Conservation (phyloP, 2,329 filamentous ascomycete genomes). For the Hymenoscyphus scutula region DNA sequence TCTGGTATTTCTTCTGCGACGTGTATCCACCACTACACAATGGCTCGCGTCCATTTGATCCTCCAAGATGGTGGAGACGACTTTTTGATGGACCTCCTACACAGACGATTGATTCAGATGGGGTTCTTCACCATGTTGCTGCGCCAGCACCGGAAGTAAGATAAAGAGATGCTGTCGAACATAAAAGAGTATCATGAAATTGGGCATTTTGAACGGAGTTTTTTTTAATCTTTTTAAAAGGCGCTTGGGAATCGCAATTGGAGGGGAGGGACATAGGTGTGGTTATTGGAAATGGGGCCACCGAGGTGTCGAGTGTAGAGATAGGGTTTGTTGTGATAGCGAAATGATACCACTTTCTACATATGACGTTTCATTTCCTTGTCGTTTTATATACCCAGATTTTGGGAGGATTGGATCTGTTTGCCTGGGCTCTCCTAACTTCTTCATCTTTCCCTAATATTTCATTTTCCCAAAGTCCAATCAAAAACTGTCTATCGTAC, state of each 20-base stretch:
- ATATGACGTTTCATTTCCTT: neutral
- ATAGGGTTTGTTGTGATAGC: conserved; percentile 1
- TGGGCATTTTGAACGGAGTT: conserved; percentile 20
- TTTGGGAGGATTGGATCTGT: no score
- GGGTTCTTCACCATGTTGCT: conserved; percentile 58
- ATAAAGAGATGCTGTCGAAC: conserved; percentile 19
- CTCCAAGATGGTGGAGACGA: conserved; percentile 84
- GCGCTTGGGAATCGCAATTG: neutral
- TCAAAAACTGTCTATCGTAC: no score
- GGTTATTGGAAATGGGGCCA: conserved; percentile 5
- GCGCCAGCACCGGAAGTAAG: conserved; percentile 40
- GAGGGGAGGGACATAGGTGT: neutral
- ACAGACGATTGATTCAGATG: conserved; percentile 50
- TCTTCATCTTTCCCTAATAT: neutral
- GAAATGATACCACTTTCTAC: conserved; percentile 26
- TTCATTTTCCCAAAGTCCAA: no score
- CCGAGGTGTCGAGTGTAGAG: neutral
- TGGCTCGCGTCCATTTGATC: conserved; percentile 81
- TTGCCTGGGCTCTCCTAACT: no score
- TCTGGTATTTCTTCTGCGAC: conserved; percentile 98
- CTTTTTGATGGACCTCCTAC: conserved; percentile 65
- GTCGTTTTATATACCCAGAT: neutral
- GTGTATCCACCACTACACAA: conserved; percentile 91
- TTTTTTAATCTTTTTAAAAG: neutral
- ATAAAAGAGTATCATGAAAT: conserved; percentile 3